phyloP scores from a whole-genome alignment of 371 early-diverging fungal species.

The Mortierella sp. region DNA sequence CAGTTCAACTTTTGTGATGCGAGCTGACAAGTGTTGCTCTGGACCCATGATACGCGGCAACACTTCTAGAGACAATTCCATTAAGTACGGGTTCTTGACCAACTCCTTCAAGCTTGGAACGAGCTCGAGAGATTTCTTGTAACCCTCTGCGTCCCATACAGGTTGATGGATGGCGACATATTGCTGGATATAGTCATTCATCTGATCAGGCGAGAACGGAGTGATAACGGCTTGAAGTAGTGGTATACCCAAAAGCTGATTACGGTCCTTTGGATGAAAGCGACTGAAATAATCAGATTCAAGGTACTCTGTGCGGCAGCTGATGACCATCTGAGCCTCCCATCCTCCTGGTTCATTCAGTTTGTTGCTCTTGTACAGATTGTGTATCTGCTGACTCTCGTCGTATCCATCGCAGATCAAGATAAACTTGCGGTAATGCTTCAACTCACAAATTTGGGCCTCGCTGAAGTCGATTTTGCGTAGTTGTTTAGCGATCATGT shows the following conservation, averaged over 20 bases:
- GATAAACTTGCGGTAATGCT: neutral
- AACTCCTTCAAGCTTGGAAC: conserved; percentile 9
- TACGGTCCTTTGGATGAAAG: conserved; percentile 4
- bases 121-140: neutral
- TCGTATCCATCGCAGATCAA: no score
- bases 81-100: conserved; percentile 9
- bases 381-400: no score
- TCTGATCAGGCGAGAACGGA: neutral
- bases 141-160: neutral
- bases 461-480: neutral
- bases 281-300: neutral
- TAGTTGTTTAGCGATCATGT: conserved; percentile 4
- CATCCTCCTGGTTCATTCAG: neutral
- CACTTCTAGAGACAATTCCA: neutral
- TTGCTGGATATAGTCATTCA: neutral
- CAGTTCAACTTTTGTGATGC: neutral
- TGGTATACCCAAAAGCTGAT: neutral
- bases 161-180: neutral
- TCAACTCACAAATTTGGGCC: neutral
- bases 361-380: conserved; percentile 1
- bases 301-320: conserved; percentile 1
- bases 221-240: neutral
- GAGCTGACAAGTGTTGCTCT: neutral
- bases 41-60: neutral
- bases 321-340: conserved; percentile 6